Conservation (phyloP, 2,329 filamentous ascomycete genomes). For the Rhinocladiella mackenziei region DNA sequence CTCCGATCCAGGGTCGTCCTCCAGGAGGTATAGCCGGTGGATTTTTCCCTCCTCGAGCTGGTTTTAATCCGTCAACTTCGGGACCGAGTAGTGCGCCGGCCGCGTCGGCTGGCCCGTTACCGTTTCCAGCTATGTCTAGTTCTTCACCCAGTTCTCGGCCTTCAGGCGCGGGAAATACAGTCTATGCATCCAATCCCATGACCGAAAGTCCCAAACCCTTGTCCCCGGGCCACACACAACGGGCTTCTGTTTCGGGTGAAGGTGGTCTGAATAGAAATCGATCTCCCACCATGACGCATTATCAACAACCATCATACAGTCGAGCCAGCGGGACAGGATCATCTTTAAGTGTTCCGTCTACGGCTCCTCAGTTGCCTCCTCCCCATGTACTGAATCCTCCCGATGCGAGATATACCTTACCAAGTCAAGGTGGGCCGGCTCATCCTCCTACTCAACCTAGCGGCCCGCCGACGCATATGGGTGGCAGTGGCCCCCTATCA, state of each 20-base stretch:
- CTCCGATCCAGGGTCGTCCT: constrained; percentile 58
- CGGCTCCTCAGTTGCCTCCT: constrained; percentile 43
- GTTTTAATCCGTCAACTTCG: constrained; percentile 48
- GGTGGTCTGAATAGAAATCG: constrained; percentile 38
- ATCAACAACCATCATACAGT: constrained; percentile 37
- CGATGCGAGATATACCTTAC: constrained; percentile 43
- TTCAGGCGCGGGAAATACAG: constrained; percentile 46
- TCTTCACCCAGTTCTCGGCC: constrained; percentile 39
- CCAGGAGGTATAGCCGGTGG: constrained; percentile 49
- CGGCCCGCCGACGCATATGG: constrained; percentile 36
- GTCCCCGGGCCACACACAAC: constrained; percentile 39
- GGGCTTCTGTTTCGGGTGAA: constrained; percentile 38
- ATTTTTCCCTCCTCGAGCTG: constrained; percentile 60
- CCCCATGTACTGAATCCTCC: constrained; percentile 42
- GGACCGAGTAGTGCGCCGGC: constrained; percentile 46
- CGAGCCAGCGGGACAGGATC: constrained; percentile 25
- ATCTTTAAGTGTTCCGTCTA: constrained; percentile 37
- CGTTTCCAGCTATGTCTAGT: constrained; percentile 38
- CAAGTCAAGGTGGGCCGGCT: constrained; percentile 35
- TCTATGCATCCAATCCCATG: constrained; percentile 70
- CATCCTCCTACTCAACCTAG: constrained; percentile 34
- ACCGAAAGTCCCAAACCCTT: constrained; percentile 85
- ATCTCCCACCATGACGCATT: constrained; percentile 43
- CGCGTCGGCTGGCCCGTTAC: constrained; percentile 41
- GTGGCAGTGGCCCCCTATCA: constrained; percentile 27